Conservation (phyloP, 106 monocot species). For the Triglochin maritima region DNA sequence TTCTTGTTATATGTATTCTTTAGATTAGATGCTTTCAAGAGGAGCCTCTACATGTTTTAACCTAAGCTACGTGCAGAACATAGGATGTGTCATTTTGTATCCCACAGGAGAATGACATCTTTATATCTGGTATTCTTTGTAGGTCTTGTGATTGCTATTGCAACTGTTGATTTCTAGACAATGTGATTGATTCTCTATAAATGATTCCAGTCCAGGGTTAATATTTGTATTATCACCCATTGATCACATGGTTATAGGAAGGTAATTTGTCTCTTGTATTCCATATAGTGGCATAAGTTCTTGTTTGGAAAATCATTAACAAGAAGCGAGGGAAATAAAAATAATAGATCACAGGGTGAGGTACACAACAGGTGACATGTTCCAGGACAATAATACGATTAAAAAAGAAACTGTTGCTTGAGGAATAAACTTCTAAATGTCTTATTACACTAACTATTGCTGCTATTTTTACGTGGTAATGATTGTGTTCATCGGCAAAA, state of each 20-base stretch:
- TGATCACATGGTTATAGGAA: neutral
- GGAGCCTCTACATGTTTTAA: neutral
- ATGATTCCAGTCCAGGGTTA: neutral
- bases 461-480: neutral
- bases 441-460: neutral
- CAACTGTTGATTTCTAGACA: constrained; percentile 1
- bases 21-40: neutral
- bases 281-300: no score
- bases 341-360: no score
- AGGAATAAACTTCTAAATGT: no score
- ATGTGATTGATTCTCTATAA: neutral
- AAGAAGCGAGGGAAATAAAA: neutral
- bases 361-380: neutral
- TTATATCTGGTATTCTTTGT: neutral
- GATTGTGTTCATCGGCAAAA: neutral
- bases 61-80: neutral
- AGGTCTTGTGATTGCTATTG: neutral
- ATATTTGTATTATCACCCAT: neutral
- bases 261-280: neutral
- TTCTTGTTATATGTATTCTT: constrained; percentile 6
- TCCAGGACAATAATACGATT: neutral
- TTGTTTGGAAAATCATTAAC: neutral
- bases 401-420: neutral
- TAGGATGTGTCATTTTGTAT: neutral
- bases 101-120: neutral